Evolutionary conservation across 106 monocot genomes (phyloP), one percentile per base, ranked within the genome.

Genomic region (Dendrobium nobile): DNA sequence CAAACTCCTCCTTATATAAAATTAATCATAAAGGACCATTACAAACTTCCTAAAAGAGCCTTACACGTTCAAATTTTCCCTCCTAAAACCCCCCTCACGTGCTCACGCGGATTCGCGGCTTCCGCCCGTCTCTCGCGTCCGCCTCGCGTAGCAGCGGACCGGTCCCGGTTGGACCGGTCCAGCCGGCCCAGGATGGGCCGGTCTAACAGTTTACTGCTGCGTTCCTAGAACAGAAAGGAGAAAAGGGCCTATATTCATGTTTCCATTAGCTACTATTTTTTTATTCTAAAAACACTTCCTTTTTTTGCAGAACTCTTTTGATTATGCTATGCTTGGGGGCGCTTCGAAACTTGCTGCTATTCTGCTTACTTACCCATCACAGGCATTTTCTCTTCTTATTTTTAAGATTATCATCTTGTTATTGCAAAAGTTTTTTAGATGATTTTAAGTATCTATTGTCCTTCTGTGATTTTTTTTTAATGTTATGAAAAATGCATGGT

Each of bases 301-400:
- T 10, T 37, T 31, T 73, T 78, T 20, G 43, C 87, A 97, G 96
- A 94, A 88, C 85, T 90, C 96, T 75, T 87, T 92, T 88, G 96
- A 97, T 88, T 92, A 88, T 89, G 94, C 94, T 42, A 51, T 78
- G 59, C 83, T 97, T 77, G 96, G 96, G 31, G 96, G 94, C 67
- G 81, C 86, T 77, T 97, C 96, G 24, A 97, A 97, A 84, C 11
- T 91, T 78, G 74, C 86, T 65, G 92, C 96, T 56, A 94, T 97
- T 80, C 51, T 97, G 75, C 73, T 92, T 42, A 94, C 96, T 59
- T 97, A 97, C 74, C 96, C 96, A 40, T 97, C 92, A 78, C 96
- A 97, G 94, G 96, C 48, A 59, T 61, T 17, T 74, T 59, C 33
- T 10, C 41, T 48, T 31, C n/a, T 84, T 58, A 9, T 80, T 67